phyloP scores from a whole-genome alignment of 1,284 basidiomycete genomes.

The Leccinum holopus region DNA sequence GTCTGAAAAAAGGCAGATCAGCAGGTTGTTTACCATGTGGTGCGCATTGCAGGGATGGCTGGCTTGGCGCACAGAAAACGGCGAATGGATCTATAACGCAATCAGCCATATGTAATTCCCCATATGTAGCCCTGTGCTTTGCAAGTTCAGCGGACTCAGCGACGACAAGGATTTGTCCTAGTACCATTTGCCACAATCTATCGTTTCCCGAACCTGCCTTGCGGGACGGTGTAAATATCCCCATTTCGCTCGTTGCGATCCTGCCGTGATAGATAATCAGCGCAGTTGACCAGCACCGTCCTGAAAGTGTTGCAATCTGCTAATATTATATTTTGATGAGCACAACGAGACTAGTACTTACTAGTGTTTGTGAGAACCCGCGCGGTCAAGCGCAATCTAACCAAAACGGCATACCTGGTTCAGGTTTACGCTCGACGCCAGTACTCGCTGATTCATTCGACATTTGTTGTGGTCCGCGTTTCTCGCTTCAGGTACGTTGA shows the following conservation, averaged over 20 bases:
- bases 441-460: slow-evolving; percentile 1
- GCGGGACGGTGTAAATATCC: neutral
- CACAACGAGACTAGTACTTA: neutral
- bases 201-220: neutral
- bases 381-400: neutral
- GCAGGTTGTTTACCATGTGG: neutral
- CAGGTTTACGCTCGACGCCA: neutral
- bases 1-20: neutral
- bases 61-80: neutral
- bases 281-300: neutral
- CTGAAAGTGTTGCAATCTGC: neutral
- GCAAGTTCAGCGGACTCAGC: neutral
- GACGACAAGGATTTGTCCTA: neutral
- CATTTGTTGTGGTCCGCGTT: neutral
- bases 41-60: neutral
- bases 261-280: slow-evolving; percentile 5
- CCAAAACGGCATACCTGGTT: neutral
- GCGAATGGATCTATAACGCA: neutral
- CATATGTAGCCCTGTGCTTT: neutral
- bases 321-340: neutral
- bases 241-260: neutral
- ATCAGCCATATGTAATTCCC: neutral
- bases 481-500: slow-evolving; percentile 1
- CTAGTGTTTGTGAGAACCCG: neutral
- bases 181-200: neutral